These are phyloP conservation scores for Rhexocercosporidium sp. DNA, from an alignment of 2,329 filamentous ascomycete genomes.

Conservation along the genomic window DNA sequence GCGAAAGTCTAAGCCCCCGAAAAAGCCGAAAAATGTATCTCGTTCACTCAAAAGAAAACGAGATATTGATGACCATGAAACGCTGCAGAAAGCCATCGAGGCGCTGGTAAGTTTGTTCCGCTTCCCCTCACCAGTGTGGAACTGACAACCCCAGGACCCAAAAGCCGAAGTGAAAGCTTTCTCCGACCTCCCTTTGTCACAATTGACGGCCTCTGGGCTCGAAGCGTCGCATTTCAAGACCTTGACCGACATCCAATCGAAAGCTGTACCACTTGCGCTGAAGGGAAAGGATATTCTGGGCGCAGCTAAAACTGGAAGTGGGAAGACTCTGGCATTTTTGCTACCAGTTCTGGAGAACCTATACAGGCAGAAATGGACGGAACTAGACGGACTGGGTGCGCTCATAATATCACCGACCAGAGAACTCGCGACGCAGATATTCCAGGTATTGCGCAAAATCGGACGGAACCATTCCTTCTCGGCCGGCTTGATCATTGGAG, in stretches of 20 bases:
- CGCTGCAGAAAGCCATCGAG: slow-evolving; percentile 39
- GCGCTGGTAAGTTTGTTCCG: slow-evolving; percentile 37
- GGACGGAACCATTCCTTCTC: slow-evolving; percentile 90
- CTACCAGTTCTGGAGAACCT: slow-evolving; percentile 92
- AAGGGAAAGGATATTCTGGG: slow-evolving; percentile 89
- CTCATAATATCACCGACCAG: slow-evolving; percentile 93
- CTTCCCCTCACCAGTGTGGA: slow-evolving; percentile 5
- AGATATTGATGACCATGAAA: slow-evolving; percentile 39
- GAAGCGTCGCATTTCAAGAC: slow-evolving; percentile 86
- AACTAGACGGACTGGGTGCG: slow-evolving; percentile 88
- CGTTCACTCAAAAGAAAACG: slow-evolving; percentile 42
- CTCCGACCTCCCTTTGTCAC: slow-evolving; percentile 83
- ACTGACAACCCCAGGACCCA: slow-evolving; percentile 37
- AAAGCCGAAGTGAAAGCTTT: slow-evolving; percentile 64
- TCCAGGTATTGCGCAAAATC: slow-evolving; percentile 89
- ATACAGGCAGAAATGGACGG: slow-evolving; percentile 86
- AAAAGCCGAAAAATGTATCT: slow-evolving; percentile 7
- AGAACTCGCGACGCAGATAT: slow-evolving; percentile 95
- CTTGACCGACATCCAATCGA: slow-evolving; percentile 89
- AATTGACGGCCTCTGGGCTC: slow-evolving; percentile 78
- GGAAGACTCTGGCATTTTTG: slow-evolving; percentile 93
- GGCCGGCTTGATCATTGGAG: slow-evolving; percentile 90
- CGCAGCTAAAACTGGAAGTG: slow-evolving; percentile 93
- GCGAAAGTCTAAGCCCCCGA: slow-evolving; percentile 10
- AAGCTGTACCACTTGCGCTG: slow-evolving; percentile 85